Evolutionary conservation across 2,329 filamentous ascomycete species (phyloP).

Genomic region (Microcyclosporella mali): DNA sequence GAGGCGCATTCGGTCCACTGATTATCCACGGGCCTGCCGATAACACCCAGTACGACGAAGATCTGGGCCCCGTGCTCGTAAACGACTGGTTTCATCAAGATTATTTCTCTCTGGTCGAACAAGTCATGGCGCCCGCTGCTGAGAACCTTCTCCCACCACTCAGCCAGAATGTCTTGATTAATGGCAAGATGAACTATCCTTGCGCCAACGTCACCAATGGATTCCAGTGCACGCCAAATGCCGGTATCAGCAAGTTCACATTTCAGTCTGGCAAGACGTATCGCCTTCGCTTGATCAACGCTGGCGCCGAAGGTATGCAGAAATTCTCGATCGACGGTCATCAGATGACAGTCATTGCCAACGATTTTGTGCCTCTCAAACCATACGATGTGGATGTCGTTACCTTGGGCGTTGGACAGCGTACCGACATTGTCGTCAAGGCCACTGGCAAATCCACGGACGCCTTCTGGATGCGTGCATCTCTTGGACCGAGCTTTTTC

Average conservation of each 20-base stretch:
- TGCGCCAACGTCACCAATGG: conserved; percentile 26
- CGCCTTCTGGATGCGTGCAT: conserved; percentile 35
- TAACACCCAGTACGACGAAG: conserved; percentile 38
- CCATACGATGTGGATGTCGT: conserved; percentile 37
- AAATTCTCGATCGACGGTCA: conserved; percentile 46
- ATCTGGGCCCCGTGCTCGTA: conserved; percentile 39
- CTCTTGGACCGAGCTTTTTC: conserved; percentile 57
- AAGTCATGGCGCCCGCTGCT: conserved; percentile 26
- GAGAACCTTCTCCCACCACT: conserved; percentile 21
- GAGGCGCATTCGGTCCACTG: conserved; percentile 38
- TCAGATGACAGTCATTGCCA: conserved; percentile 38
- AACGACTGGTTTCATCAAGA: conserved; percentile 40
- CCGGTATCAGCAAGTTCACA: conserved; percentile 31
- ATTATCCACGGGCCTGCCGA: conserved; percentile 40
- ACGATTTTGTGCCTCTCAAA: conserved; percentile 38
- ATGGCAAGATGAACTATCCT: conserved; percentile 26
- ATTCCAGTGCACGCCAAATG: conserved; percentile 27
- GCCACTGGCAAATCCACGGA: conserved; percentile 24
- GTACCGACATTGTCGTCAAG: conserved; percentile 43
- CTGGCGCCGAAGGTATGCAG: conserved; percentile 37
- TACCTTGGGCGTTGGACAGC: conserved; percentile 54
- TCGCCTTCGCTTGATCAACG: conserved; percentile 39
- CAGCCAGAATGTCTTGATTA: conserved; percentile 25
- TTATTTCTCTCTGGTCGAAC: conserved; percentile 27
- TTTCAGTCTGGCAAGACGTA: conserved; percentile 39